Evolutionary conservation across 2,329 filamentous ascomycete species (phyloP), one percentile per base, ranked within the genome.

Genomic region (Meredithiella fracta): DNA sequence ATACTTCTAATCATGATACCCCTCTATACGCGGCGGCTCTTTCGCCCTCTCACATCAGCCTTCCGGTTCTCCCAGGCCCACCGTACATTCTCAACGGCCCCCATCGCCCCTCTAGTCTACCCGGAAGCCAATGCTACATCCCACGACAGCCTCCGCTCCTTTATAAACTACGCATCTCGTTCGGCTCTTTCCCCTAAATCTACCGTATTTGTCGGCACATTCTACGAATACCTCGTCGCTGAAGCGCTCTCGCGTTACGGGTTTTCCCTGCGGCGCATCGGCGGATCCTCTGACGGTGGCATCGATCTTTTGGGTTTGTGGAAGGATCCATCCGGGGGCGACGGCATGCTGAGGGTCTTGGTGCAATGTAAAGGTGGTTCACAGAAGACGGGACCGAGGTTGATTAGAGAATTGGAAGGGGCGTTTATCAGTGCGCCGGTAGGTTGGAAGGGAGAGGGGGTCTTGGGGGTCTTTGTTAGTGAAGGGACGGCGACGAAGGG

Each of bases 401-500:
- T 80, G 50, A 69, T 87, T 7, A 77, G 86, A n/a, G 86, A 91
- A 68, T 74, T 91, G 2, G 85, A 88, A 64, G 91, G 91, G 2
- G 79, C 87, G 0, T 85, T 92, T 63, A 74, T 75, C 1, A 82
- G 80, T 11, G 85, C 86, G 5, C 89, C 88, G 1, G 70, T 75
- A 0, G 83, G 82, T 0, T 94, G 86, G 85, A 73, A 80, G 54
- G 78, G 76, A 0, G 66, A 72, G 1, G 74, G 76, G 14, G 80
- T 85, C 4, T 66, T 95, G 34, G 90, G 80, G 0, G 64, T 95
- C 15, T 68, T 96, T 55, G 83, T 85, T 23, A 77, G 80, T 2
- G 79, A 82, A 60, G 73, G 76, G 59, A 73, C 80, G 54, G 85
- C 88, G 31, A 94, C 89, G 0, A 85, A 80, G 63, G 91, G 90